phyloP scores from a whole-genome alignment of 352 stramenopile species.

The Phytophthora brassicae region DNA sequence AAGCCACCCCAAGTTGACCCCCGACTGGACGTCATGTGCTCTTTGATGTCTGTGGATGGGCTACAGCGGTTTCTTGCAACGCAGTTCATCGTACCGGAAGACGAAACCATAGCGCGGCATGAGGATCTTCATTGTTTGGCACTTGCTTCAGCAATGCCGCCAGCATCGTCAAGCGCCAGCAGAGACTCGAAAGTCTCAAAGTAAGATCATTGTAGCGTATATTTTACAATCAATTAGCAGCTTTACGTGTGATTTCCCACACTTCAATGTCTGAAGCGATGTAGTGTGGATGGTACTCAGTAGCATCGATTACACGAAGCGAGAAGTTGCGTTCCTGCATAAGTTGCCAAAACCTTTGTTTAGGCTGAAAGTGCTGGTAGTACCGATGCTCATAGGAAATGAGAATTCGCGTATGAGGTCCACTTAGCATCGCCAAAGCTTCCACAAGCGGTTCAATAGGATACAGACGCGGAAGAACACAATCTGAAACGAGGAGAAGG shows the following conservation, averaged over 20 bases:
- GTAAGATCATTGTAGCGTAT: conserved; percentile 1
- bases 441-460: conserved; percentile 93
- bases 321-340: conserved; percentile 48
- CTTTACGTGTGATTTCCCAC: conserved; percentile 55
- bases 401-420: conserved; percentile 54
- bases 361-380: conserved; percentile 82
- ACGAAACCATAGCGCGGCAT: conserved; percentile 37
- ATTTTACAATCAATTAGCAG: not conserved
- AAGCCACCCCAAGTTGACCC: conserved; percentile 28
- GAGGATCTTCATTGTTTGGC: conserved; percentile 64
- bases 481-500: conserved; percentile 94
- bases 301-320: conserved; percentile 48
- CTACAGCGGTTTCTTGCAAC: conserved; percentile 63
- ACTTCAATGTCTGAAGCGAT: conserved; percentile 89
- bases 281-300: conserved; percentile 77
- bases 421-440: conserved; percentile 76
- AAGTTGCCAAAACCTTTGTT: conserved; percentile 76
- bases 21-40: conserved; percentile 80
- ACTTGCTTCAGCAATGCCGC: conserved; percentile 33
- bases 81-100: conserved; percentile 51
- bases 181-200: conserved; percentile 5
- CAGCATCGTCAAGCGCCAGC: conserved; percentile 15
- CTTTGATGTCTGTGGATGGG: conserved; percentile 65
- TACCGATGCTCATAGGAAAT: conserved; percentile 90
- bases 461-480: conserved; percentile 95